A percentile compares a stretch with the other conserved stretches of the same genome.
Conservation (phyloP, 2,329 filamentous ascomycete genomes). For the Hyphodiscus sp. region DNA sequence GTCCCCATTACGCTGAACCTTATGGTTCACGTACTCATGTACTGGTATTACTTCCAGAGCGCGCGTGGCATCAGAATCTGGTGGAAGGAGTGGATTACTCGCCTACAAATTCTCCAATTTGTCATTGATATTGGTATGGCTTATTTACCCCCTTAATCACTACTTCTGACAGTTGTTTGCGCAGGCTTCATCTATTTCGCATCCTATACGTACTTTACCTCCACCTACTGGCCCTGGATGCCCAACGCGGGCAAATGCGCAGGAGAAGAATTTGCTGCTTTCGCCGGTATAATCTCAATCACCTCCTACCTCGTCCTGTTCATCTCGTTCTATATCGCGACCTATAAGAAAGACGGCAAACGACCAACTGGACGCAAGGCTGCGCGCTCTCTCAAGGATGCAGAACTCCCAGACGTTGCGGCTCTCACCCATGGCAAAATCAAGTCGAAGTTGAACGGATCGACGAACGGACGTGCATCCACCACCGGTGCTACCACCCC, state of each 20-base stretch:
- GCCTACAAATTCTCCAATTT: conserved; percentile 95
- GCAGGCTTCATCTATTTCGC: conserved; percentile 96
- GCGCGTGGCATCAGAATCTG: conserved; percentile 91
- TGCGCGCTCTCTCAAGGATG: conserved; percentile 39
- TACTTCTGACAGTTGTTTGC: background rate
- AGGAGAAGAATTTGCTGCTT: conserved; percentile 93
- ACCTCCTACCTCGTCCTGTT: conserved; percentile 95
- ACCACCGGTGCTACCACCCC: conserved; percentile 27
- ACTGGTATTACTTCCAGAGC: conserved; percentile 99
- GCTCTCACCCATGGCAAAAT: conserved; percentile 27
- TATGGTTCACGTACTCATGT: conserved; percentile 95
- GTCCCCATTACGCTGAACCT: conserved; percentile 90
- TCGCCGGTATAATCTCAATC: conserved; percentile 85
- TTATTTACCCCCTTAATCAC: background rate
- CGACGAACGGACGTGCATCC: conserved; percentile 41
- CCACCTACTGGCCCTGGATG: conserved; percentile 78
- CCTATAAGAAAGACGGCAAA: conserved; percentile 80
- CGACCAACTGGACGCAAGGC: conserved; percentile 81
- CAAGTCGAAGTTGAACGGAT: conserved; percentile 44
- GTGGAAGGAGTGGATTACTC: conserved; percentile 99
- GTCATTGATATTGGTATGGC: conserved; percentile 79
- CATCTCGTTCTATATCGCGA: conserved; percentile 98
- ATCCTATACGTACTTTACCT: conserved; percentile 97
- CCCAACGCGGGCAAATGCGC: conserved; percentile 83
- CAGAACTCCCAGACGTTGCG: conserved; percentile 29